Base-by-base conservation (phyloP, 2,329 filamentous ascomycete species). In the Fusarium pseudonygamai region DNA sequence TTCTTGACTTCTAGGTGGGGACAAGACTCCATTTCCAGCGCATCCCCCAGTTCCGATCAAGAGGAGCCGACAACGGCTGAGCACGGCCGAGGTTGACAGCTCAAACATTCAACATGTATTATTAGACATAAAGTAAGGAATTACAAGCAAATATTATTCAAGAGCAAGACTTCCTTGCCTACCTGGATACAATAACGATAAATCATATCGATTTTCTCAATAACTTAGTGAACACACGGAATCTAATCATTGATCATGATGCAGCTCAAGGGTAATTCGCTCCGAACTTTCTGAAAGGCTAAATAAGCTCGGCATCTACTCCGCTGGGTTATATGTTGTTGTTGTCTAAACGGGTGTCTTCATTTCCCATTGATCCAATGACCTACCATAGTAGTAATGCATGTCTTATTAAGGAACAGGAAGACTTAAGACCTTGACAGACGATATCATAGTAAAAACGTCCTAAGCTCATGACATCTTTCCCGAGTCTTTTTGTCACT, bases 341-440 rank as follows among this genome's bases (percentile, higher is more conserved):
- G 30, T 70, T 39, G 37, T 46, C 36, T 47, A 34, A 61, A 53
- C 60, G 47, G 55, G 45, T 65, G 39, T 72, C 68, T 65, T 74
- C 71, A 74, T 74, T 74, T 72, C 71, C 71, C 68, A 34, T 24
- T 60, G 68, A 67, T 69, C 71, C 59, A 69, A 74, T 74, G 71
- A 74, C 71, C 71, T 50, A 20, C 47, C 16, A 34, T 50, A 50
- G 30, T 50, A 32, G 16, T 5, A 20, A 37, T 22, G 47, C 24
- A 50, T 50, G 47, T n/a, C 30, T 50, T 24, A 18, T 32, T 32
- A 34, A 14, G 47, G 16, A 34, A 50, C 47, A 32, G 22, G 47
- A 50, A 24, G n/a, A 24, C 47, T 20, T 34, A 8, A 34, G 47
- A 20, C 22, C 30, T 34, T 34, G 30, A 50, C 16, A 34, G 16